Percentiles rank a stretch among this genome's conserved stretches.
Evolutionary conservation across 345 rosid species (phyloP).

Genomic region (Bretschneidera sinensis): DNA sequence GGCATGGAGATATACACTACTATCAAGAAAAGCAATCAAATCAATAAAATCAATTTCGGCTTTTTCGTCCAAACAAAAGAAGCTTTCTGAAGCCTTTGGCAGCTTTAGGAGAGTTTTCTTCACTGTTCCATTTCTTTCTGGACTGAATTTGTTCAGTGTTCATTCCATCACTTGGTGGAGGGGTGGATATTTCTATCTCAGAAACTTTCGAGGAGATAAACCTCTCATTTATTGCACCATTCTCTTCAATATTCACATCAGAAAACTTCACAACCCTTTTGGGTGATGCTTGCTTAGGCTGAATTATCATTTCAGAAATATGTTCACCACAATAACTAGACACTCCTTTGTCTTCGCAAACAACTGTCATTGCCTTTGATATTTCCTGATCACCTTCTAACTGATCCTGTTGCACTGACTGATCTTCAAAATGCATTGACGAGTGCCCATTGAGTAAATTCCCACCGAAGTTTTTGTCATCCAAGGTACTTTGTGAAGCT

Average conservation of each 20-base stretch:
- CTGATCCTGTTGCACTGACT: conserved; percentile 15
- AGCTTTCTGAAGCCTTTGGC: conserved; percentile 87
- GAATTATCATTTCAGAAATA: conserved; percentile 25
- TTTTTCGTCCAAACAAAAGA: conserved; percentile 75
- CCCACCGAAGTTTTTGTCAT: conserved; percentile 20
- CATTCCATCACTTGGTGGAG: conserved; percentile 34
- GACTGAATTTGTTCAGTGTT: conserved; percentile 41
- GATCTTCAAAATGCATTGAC: conserved; percentile 9
- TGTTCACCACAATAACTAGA: conserved; percentile 17
- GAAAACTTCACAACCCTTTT: conserved; percentile 30
- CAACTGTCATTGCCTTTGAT: conserved; percentile 23
- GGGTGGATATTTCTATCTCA: conserved; percentile 62
- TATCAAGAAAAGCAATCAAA: background rate
- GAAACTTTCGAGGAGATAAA: conserved; percentile 31
- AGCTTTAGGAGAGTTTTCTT: conserved; percentile 63
- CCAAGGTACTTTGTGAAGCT: conserved; percentile 16
- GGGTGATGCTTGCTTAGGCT: conserved; percentile 31
- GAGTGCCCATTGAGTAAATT: conserved; percentile 7
- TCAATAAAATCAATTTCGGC: conserved; percentile 9
- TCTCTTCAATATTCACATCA: conserved; percentile 29
- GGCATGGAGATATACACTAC: background rate
- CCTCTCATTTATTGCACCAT: conserved; percentile 16
- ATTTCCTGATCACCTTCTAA: conserved; percentile 25
- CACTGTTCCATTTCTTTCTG: conserved; percentile 87
- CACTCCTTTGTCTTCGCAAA: conserved; percentile 27